Evolutionary conservation across 108 stramenopile species (phyloP), one percentile per base, ranked within the genome.

Genomic region (Cyclotella choctawhatcheeana): DNA sequence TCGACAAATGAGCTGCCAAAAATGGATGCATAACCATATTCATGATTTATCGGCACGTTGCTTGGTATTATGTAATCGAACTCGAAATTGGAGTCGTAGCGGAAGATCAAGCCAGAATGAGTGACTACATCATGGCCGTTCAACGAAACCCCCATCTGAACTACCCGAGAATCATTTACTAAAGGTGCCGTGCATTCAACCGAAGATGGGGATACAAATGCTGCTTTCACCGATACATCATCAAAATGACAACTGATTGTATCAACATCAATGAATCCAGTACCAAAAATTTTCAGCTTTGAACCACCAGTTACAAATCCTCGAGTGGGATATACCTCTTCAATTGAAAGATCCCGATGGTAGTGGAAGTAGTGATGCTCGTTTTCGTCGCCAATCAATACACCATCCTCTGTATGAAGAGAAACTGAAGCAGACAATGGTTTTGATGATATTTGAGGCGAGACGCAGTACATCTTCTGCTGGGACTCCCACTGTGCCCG

Each of bases 171-270:
- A 64, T 37, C 60, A 45, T 56, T 31, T 3, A 59, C 70, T 17
- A 59, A 31, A 34, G 83, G 83, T 10, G 83, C 27, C 8, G 27
- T 1, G 17, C 83, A 84, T 53, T 68, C 58, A 52, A 84, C 52
- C n/a, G 67, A 37, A 31, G 69, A 64, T 0, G 51, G 12, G 33
- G 77, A 69, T 18, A 76, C 27, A 22, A 76, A 80, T 24, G 51
- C 58, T 8, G 83, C 83, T 2, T 44, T n/a, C 2, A 72, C 64
- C 35, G 8, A 13, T 13, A 3, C 53, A 8, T 32, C 53, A 21
- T 73, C 83, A 73, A 84, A 84, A 37, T 55, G 64, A 63, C 83
- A 84, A 2, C 52, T 47, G 24, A 84, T 43, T 21, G 54, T 60
- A 3, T 75, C 50, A n/a, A 56, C 60, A 26, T 81, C 51, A 27